Conservation (phyloP, 768 basidiomycete genomes). For the Russula brevipes region DNA sequence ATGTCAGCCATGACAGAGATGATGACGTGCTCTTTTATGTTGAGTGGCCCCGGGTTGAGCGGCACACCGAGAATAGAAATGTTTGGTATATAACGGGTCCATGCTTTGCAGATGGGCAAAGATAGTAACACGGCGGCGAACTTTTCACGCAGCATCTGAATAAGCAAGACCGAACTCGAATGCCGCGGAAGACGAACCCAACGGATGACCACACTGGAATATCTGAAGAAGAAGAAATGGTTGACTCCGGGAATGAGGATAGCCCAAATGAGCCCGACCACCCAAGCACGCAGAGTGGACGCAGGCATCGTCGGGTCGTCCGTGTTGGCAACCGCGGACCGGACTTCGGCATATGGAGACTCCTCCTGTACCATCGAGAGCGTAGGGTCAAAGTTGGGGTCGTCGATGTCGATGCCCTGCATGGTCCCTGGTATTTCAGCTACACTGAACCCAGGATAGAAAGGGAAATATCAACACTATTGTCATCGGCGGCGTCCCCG, state of each 20-base stretch:
- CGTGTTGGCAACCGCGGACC: too few relatives aligned
- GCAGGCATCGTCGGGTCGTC: conserved; percentile 42
- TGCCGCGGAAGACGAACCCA: conserved; percentile 23
- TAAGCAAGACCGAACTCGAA: background rate
- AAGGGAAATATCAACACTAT: background rate
- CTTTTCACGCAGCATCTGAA: conserved; percentile 16
- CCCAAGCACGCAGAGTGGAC: conserved; percentile 37
- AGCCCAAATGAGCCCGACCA: conserved; percentile 42
- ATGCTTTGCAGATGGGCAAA: conserved; percentile 58
- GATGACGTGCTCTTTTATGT: conserved; percentile 67
- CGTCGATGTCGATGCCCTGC: conserved; percentile 14
- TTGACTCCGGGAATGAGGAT: conserved; percentile 67
- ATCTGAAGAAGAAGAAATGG: conserved; percentile 74
- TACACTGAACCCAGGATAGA: background rate
- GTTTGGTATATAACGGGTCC: conserved; percentile 51
- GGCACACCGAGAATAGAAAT: conserved; percentile 44
- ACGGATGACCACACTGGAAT: conserved; percentile 41
- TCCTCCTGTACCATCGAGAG: conserved; percentile 25
- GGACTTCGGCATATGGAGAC: too few relatives aligned
- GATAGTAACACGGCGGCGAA: conserved; percentile 43
- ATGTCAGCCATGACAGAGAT: conserved; percentile 38
- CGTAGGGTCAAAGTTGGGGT: conserved; percentile 18
- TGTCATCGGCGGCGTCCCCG: background rate
- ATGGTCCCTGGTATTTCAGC: too few relatives aligned
- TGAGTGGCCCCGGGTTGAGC: conserved; percentile 66